Base-by-base conservation (phyloP, 1,284 basidiomycete species). In the Sporisorium sorghi region DNA sequence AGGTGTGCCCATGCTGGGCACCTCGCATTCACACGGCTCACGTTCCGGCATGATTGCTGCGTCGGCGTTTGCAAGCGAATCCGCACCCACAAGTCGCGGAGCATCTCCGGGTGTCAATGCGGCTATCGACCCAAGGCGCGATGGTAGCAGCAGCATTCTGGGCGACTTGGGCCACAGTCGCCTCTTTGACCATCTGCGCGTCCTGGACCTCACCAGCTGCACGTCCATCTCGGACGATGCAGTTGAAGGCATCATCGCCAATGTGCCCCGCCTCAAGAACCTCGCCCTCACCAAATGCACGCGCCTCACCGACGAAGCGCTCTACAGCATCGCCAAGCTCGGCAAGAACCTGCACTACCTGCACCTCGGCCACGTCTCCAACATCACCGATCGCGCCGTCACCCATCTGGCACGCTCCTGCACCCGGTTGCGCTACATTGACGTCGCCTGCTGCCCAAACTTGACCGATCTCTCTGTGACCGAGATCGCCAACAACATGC, bases 291-390 rank as follows among this genome's bases (percentile, higher is more conserved):
- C 94, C 55, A 99, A 98, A 85, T 99, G 97, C 84, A 86, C 87
- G 3, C 86, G 89, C 44, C 87, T 99, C 80, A 97, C 96, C 10
- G 94, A 99, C 85, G 89, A 88, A 56, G 89, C 92, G 3, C 89
- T 98, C 28, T 91, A 93, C 80, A 91, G 89, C 70, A 93, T 99
- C 42, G 92, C 92, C 81, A 88, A 88, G 80, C 88, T 99, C 17
- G 96, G 96, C 26, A 92, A 93, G 83, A 90, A 95, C 82, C 85
- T 99, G 35, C 97, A 99, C 85, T 94, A 97, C 84, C 88, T 99
- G 40, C 97, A 99, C 85, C 88, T 99, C 14, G 97, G 95, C 0
- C 97, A 99, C 86, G 91, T 93, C 50, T 86, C 88, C 32, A 88
- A 82, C 77, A 93, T 99, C 74, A 97, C 95, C 3, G 97, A 99